phyloP scores from a whole-genome alignment of 768 basidiomycete species.

The Kwoniella sp. region DNA sequence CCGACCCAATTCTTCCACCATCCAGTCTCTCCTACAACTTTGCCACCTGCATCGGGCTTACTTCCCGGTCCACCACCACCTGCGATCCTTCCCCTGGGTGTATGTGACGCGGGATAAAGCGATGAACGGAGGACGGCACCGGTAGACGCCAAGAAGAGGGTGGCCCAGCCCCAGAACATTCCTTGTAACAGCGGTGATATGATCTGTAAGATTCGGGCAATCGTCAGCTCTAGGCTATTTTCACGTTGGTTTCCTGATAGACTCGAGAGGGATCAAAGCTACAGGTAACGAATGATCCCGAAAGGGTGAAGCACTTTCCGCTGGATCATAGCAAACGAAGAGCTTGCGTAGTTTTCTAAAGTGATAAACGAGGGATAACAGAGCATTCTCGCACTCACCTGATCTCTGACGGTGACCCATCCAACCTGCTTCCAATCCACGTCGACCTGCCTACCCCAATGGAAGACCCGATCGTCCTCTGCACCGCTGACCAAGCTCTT shows the following conservation, averaged over 20 bases:
- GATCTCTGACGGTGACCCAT: constrained; percentile 54
- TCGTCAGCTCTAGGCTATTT: no score
- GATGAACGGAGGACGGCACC: constrained; percentile 31
- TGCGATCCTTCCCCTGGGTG: constrained; percentile 39
- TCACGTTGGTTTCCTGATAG: no score
- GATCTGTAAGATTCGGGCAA: constrained; percentile 41
- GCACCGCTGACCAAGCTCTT: constrained; percentile 32
- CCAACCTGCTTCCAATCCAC: constrained; percentile 48
- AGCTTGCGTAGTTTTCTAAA: no score
- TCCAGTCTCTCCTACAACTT: constrained; percentile 41
- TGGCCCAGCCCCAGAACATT: constrained; percentile 51
- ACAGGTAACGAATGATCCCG: no score
- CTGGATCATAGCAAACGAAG: no score
- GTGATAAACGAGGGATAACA: no score
- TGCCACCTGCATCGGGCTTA: constrained; percentile 34
- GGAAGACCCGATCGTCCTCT: constrained; percentile 52
- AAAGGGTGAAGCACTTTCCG: no score
- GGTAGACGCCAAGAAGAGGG: constrained; percentile 41
- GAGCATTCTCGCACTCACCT: no score
- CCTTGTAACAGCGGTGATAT: constrained; percentile 54
- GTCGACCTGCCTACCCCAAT: constrained; percentile 51
- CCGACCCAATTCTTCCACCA: constrained; percentile 53
- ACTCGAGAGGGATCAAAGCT: no score
- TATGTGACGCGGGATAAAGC: constrained; percentile 48
- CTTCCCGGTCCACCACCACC: constrained; percentile 40